Conservation (phyloP, 129 eudicot species). For the Ambrosia trifida region DNA sequence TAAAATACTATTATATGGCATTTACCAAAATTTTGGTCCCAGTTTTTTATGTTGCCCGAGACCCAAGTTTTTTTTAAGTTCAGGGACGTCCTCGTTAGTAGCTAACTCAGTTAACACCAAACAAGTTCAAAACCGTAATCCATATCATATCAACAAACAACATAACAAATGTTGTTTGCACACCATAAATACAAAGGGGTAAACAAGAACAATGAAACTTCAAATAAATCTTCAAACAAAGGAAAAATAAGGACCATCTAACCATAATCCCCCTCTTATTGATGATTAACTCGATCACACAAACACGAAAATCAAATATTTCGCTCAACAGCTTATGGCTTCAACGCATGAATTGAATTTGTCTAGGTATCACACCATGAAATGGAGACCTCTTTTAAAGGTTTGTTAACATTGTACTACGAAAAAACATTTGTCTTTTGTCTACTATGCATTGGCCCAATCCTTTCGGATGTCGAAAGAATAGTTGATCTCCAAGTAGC, state of each 20-base stretch:
- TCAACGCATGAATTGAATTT: constrained; percentile 30
- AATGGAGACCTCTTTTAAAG: constrained; percentile 14
- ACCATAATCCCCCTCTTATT: constrained; percentile 34
- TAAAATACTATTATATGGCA: too few species aligned
- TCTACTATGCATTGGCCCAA: constrained; percentile 47
- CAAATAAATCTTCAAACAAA: constrained; percentile 28
- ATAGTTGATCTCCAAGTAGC: constrained; percentile 82
- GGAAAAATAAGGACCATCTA: constrained; percentile 18
- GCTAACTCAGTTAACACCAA: too few species aligned
- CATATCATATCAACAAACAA: constrained; percentile 13
- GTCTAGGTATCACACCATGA: constrained; percentile 22
- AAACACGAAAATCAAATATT: constrained; percentile 13
- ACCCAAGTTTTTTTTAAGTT: too few species aligned
- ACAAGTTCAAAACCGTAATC: too few species aligned
- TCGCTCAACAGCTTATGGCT: constrained; percentile 33
- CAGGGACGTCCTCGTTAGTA: too few species aligned
- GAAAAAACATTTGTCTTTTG: constrained; percentile 5
- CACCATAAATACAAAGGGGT: constrained; percentile 12
- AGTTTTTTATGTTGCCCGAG: too few species aligned
- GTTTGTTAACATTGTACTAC: constrained; percentile 23
- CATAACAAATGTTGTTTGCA: constrained; percentile 15
- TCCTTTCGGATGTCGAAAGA: constrained; percentile 82
- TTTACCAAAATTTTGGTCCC: too few species aligned
- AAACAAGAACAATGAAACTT: constrained; percentile 22
- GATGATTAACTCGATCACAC: constrained; percentile 26